Evolutionary conservation across 164 flowering plant species (phyloP).

Genomic region (Vitis labrusca): DNA sequence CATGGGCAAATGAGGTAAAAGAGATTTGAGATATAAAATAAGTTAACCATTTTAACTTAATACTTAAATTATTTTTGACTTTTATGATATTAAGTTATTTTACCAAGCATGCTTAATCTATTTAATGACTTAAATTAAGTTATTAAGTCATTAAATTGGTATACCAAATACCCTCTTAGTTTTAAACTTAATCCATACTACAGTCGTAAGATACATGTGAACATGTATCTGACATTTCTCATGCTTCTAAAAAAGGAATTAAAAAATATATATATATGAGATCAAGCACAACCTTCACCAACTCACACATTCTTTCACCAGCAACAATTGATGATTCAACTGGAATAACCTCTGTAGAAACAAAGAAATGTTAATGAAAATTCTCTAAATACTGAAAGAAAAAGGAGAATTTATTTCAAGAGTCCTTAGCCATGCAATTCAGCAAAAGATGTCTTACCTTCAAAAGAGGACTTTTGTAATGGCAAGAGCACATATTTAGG

Average conservation of each 20-base stretch:
- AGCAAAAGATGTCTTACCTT: slow-evolving; percentile 36
- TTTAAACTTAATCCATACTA: no score
- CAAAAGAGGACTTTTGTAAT: slow-evolving; percentile 29
- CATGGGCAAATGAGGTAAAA: no score
- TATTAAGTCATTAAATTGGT: no score
- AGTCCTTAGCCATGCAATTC: not conserved
- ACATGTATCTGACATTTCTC: not conserved
- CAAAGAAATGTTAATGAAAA: not conserved
- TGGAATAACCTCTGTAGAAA: slow-evolving; percentile 28
- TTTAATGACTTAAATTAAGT: no score
- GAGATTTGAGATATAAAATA: no score
- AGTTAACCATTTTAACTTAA: no score
- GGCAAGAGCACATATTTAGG: slow-evolving; percentile 67
- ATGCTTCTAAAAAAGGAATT: not conserved
- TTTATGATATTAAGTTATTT: no score
- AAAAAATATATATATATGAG: not conserved
- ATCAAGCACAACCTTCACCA: slow-evolving; percentile 66
- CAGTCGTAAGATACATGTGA: no score
- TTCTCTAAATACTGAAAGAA: not conserved
- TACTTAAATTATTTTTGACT: no score
- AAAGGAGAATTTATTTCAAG: slow-evolving; percentile 1
- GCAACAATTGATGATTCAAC: slow-evolving; percentile 70
- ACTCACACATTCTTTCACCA: slow-evolving; percentile 79
- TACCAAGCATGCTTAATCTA: no score
- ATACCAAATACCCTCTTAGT: no score